Percentiles rank a stretch among this genome's conserved stretches.
Evolutionary conservation across 139 green algal species (phyloP).

Genomic region (Pleodorina starrii): DNA sequence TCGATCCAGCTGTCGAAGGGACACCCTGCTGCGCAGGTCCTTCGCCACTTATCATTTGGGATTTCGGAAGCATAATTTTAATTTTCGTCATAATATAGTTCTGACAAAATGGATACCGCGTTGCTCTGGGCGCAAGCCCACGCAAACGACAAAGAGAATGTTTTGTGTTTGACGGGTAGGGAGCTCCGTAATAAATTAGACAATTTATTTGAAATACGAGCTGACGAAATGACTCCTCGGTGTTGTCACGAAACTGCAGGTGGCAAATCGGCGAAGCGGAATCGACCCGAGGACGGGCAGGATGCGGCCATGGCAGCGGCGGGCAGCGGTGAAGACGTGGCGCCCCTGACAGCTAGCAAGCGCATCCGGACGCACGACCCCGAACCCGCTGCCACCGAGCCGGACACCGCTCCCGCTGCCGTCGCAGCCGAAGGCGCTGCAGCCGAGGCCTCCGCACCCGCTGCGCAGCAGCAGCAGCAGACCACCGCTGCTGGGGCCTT

Average conservation of each 20-base stretch:
- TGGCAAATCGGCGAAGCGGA: conserved; percentile 22
- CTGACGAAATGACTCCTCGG: neutral
- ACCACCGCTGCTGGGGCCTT: neutral
- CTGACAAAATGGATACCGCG: neutral
- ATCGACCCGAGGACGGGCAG: too few species aligned
- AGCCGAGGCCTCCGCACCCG: neutral
- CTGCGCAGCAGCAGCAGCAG: too few species aligned
- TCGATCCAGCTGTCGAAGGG: too few species aligned
- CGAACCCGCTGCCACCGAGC: too few species aligned
- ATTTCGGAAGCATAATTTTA: too few species aligned
- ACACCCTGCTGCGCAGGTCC: too few species aligned
- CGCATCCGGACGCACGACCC: neutral
- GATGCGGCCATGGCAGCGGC: neutral
- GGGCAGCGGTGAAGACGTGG: neutral
- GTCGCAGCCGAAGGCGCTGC: neutral
- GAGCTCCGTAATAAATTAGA: neutral
- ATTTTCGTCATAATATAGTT: too few species aligned
- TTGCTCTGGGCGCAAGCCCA: neutral
- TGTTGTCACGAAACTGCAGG: conserved; percentile 1
- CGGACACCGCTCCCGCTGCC: neutral
- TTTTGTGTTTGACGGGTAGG: neutral
- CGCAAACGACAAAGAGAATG: conserved; percentile 11
- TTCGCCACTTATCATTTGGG: too few species aligned
- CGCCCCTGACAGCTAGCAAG: neutral
- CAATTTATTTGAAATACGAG: neutral